Percentiles rank a stretch among this genome's conserved stretches.
Evolutionary conservation across 192 early-diverging fungal species (phyloP).

Genomic region (Backusella tarrabulga): DNA sequence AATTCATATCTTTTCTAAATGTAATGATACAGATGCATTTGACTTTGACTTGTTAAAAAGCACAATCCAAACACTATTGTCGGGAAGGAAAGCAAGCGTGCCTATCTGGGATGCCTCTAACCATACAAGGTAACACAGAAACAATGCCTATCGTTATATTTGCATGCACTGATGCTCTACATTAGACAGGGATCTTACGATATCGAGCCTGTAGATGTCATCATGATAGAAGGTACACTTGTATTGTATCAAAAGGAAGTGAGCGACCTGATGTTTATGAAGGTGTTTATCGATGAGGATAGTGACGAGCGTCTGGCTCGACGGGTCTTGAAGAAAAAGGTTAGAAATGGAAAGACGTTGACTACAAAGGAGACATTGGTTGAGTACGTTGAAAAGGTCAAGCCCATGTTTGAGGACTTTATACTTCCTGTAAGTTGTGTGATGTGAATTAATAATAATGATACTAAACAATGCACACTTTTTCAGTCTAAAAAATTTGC

Average conservation of each 20-base stretch:
- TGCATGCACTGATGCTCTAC: neutral
- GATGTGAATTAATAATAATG: no score
- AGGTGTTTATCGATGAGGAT: slow-evolving; percentile 85
- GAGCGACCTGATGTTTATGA: slow-evolving; percentile 70
- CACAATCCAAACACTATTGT: slow-evolving; percentile 49
- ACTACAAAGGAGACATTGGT: slow-evolving; percentile 59
- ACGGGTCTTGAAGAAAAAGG: slow-evolving; percentile 37
- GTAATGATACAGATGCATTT: slow-evolving; percentile 53
- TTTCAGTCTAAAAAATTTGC: slow-evolving; percentile 68
- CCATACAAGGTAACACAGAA: slow-evolving; percentile 42
- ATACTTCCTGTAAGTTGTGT: slow-evolving; percentile 60
- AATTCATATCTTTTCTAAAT: slow-evolving; percentile 15
- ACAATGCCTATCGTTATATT: neutral
- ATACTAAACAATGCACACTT: neutral
- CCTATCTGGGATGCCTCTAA: slow-evolving; percentile 64
- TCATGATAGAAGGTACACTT: slow-evolving; percentile 79
- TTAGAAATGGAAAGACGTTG: slow-evolving; percentile 23
- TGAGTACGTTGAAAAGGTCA: slow-evolving; percentile 72
- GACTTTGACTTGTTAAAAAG: slow-evolving; percentile 69
- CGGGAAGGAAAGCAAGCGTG: slow-evolving; percentile 48
- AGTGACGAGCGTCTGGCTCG: slow-evolving; percentile 69
- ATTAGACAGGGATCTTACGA: slow-evolving; percentile 21
- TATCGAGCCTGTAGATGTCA: slow-evolving; percentile 56
- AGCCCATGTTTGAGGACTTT: slow-evolving; percentile 89
- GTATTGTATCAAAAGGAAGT: slow-evolving; percentile 70